Base-by-base conservation (phyloP, 176 grass and related monocot genomes). In the Microstegium vimineum region DNA sequence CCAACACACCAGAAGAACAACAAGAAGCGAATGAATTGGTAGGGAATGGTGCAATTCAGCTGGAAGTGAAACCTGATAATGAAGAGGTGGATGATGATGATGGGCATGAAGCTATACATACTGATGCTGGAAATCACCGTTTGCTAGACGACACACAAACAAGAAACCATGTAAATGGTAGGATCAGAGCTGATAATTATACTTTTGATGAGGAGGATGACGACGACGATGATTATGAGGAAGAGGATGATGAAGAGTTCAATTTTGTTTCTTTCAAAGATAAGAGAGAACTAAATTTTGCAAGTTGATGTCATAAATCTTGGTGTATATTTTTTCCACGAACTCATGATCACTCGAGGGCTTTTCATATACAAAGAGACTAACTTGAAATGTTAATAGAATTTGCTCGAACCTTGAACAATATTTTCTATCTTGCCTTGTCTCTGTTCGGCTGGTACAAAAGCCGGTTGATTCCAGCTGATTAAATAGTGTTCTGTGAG, bases 261-360 rank as follows among this genome's bases (percentile, higher is more conserved):
- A 49, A 75, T 89, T 87, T 94, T 86, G 74, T 97, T 94, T 89
- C 92, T 73, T 89, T 85, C 14, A 80, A 94, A 88, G 87, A 87
- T 76, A 94, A 87, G 68, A 12, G 75, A 85, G 76, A 98, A 62
- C 80, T 91, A 69, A 80, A 89, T 66, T 66, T 92, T 80, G 66
- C 64, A 16, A 76, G 75, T 86, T 88, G 43, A 95, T 69, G 67
- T 49, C 69, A n/a, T 28, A 41, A 66, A 81, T 57, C 5, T 67
- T 28, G 42, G 28, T 92, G 82, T 86, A 84, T 87, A 76, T 86
- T 88, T 91, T 87, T 89, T 23, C 14, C 20, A 1, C 30, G 61
- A 71, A 85, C 12, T 49, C 86, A 10, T 59, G 65, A 70, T 76
- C 8, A 64, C 84, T 16, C 36, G 65, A 62, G 73, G 65, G 16